Base-by-base conservation (phyloP, 1,284 basidiomycete species). In the Cutaneotrichosporon cavernicola region DNA sequence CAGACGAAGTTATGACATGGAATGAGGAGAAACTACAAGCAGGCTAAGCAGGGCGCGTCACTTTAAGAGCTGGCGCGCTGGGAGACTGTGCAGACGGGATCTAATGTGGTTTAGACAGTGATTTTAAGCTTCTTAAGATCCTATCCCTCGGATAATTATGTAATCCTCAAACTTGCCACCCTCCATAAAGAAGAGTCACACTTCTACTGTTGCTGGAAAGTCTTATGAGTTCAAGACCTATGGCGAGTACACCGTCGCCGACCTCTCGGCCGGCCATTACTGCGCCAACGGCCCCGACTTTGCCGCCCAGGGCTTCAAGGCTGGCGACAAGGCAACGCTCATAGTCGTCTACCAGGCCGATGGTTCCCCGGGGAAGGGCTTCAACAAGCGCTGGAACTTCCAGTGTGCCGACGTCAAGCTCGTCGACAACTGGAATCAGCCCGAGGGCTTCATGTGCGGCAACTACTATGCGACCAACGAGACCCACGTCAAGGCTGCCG, bases 241-340 rank as follows among this genome's bases (percentile, higher is more conserved):
- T 63, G 61, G 70, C 60, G 60, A 69, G 56, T 47, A 31, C 22
- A 66, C 72, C 32, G 26, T 75, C 49, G 36, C 58, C 14, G 65
- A 69, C 63, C 36, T 73, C 9, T 62, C 53, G 21, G 60, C 65
- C 3, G 74, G 74, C 34, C 70, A 76, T 52, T 72, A 66, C 64
- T 76, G 74, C 63, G 61, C 66, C 43, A 26, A 63, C n/a, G 72
- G 63, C 30, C 74, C 74, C 21, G 74, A 76, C 69, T 74, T 76
- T 58, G 50, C 61, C 34, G 53, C 70, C 14, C 55, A 69, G 13
- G 73, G 72, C 40, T 65, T 70, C 50, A 62, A 59, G 31, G 70
- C 62, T 8, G 74, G 74, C 11, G 69, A 72, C 51, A 62, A 70
- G 61, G 72, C 68, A 8, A 74, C 74, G 16, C 57, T 76, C 31